A percentile compares a stretch with the other conserved stretches of the same genome.
phyloP scores from a whole-genome alignment of 495 filamentous ascomycete species.

The Amniculicola lignicola region DNA sequence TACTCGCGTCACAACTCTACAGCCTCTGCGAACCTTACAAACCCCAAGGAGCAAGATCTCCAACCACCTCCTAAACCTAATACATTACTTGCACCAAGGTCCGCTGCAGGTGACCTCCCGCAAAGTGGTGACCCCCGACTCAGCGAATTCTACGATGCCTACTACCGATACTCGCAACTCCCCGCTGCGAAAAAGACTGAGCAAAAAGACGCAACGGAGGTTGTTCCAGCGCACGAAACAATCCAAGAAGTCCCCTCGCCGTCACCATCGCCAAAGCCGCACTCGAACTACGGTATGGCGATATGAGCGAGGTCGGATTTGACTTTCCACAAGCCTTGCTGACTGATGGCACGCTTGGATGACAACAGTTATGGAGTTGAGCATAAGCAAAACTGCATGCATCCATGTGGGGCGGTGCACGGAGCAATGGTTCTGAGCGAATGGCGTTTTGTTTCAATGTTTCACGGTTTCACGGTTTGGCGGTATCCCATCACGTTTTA shows the following conservation, averaged over 20 bases:
- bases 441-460: too few species aligned
- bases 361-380: too few species aligned
- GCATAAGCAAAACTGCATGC: too few species aligned
- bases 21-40: background rate
- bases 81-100: too few species aligned
- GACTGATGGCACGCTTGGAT: too few species aligned
- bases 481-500: too few species aligned
- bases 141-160: slow-evolving; percentile 35
- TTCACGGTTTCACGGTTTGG: too few species aligned
- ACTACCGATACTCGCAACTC: slow-evolving; percentile 31
- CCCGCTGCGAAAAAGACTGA: background rate
- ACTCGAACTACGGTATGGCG: slow-evolving; percentile 10
- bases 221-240: slow-evolving; percentile 15
- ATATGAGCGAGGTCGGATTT: background rate
- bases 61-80: too few species aligned
- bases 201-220: slow-evolving; percentile 9
- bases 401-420: too few species aligned
- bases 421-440: too few species aligned
- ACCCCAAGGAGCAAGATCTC: background rate
- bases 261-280: slow-evolving; percentile 14
- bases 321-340: too few species aligned
- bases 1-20: slow-evolving; percentile 18
- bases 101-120: too few species aligned
- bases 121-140: slow-evolving; percentile 20
- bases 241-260: slow-evolving; percentile 31